A percentile compares a stretch with the other conserved stretches of the same genome.
Evolutionary conservation across 2,329 filamentous ascomycete genomes (phyloP).

Genomic region (Albophoma yamanashiensis): DNA sequence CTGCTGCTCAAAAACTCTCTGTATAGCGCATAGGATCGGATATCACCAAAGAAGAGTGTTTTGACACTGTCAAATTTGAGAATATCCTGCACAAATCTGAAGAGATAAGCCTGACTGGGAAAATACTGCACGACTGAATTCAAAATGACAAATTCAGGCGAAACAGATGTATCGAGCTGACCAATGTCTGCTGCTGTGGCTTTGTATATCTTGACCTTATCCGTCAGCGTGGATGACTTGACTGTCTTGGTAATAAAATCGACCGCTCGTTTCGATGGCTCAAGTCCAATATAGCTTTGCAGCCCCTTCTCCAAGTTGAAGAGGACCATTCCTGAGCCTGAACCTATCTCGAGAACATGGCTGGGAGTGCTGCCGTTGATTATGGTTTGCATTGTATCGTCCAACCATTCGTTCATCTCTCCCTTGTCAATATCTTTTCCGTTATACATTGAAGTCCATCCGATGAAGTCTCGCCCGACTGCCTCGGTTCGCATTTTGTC

Average conservation of each 20-base stretch:
- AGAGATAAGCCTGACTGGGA: constrained; percentile 14
- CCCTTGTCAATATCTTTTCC: constrained; percentile 12
- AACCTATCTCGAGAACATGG: constrained; percentile 18
- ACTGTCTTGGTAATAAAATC: constrained; percentile 8
- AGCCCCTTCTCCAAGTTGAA: constrained; percentile 14
- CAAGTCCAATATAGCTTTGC: constrained; percentile 15
- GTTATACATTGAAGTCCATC: constrained; percentile 22
- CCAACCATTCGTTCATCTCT: constrained; percentile 21
- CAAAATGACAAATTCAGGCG: constrained; percentile 10
- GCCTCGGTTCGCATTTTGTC: not conserved
- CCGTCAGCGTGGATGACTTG: constrained; percentile 2
- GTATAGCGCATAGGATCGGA: constrained; percentile 4
- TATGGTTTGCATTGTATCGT: constrained; percentile 13
- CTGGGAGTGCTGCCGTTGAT: constrained; percentile 2
- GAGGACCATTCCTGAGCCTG: constrained; percentile 19
- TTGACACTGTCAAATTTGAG: not conserved
- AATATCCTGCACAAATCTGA: constrained; percentile 6
- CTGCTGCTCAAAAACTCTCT: too few relatives aligned
- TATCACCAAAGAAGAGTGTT: constrained; percentile 9
- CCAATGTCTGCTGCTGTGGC: constrained; percentile 11
- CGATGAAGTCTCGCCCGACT: constrained; percentile 15
- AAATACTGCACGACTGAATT: constrained; percentile 19
- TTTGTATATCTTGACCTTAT: constrained; percentile 7
- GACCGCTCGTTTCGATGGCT: constrained; percentile 12
- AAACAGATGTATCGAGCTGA: not conserved